phyloP scores from a whole-genome alignment of 2,329 filamentous ascomycete genomes.

The Rhynchosporium graminicola region DNA sequence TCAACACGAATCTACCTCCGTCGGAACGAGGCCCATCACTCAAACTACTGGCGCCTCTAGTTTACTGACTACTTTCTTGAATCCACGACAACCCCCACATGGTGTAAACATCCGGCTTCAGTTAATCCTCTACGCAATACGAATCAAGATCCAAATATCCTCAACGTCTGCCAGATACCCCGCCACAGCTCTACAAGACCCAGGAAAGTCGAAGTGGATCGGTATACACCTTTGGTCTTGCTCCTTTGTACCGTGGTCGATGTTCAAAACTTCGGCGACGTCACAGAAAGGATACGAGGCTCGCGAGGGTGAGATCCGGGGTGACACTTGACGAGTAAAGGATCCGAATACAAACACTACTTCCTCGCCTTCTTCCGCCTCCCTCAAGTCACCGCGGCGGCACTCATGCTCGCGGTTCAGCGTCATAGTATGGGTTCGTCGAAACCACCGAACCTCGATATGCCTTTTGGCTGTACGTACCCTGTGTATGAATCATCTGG shows the following conservation, averaged over 20 bases:
- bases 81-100: constrained; percentile 8
- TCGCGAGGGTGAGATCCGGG: constrained; percentile 21
- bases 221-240: constrained; percentile 1
- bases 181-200: constrained; percentile 12
- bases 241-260: constrained; percentile 11
- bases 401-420: constrained; percentile 59
- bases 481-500: constrained; percentile 15
- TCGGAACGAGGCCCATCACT: neutral
- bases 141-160: constrained; percentile 11
- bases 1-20: neutral
- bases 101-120: neutral
- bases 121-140: constrained; percentile 8
- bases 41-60: neutral
- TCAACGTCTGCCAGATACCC: constrained; percentile 11
- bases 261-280: constrained; percentile 14
- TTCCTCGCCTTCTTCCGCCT: constrained; percentile 1
- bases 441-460: constrained; percentile 55
- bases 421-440: constrained; percentile 60
- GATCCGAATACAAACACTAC: constrained; percentile 17
- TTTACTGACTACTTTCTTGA: constrained; percentile 13
- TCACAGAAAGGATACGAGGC: constrained; percentile 13
- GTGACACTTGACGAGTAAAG: constrained; percentile 21
- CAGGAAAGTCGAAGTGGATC: neutral
- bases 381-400: constrained; percentile 31
- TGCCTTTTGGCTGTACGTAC: constrained; percentile 69